Evolutionary conservation across 306 rosid species (phyloP), one percentile per base, ranked within the genome.

Genomic region (Ormosia emarginata): DNA sequence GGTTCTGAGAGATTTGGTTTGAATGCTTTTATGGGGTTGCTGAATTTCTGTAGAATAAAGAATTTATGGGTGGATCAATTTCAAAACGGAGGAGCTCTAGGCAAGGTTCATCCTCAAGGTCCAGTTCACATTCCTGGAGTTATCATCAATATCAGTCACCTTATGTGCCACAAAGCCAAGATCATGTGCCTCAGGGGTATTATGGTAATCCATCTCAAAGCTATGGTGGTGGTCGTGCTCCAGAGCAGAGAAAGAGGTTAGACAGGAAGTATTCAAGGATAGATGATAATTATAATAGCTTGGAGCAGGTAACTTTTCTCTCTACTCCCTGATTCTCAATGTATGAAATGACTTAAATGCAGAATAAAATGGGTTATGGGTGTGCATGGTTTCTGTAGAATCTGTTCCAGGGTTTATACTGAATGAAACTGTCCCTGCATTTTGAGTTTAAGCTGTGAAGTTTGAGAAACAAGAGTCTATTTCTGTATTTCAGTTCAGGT

Each of bases 231-330:
- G 71, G 77, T 82, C 83, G 6, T 74, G 89, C 87, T 39, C 82
- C 89, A 7, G 89, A 81, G 37, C 57, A 84, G 10, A 85, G 80
- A n/a, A 88, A 74, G 72, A 81, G 64, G 62, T 44, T 62, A 29
- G 95, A 85, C 17, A 85, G 81, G 75, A 93, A 95, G 91, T 89
- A 14, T 86, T 87, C 91, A n/a, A 93, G 74, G 84, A 95, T 95
- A 70, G 97, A 75, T 67, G 99, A 90, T 64, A 68, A 89, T 55
- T 92, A 89, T 82, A 81, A 56, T 66, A 93, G 86, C 79, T 85
- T 95, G 75, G 95, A 93, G 14, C 93, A 93, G 98, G 99, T 95
- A 80, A 68, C 8, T 74, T 55, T 64, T 44, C 33, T 70, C 11
- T 41, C 11, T 41, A 30, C 17, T 53, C 13, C 65, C 46, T 46